phyloP scores from a whole-genome alignment of 305 asterid species.

The Fraxinus floribunda region DNA sequence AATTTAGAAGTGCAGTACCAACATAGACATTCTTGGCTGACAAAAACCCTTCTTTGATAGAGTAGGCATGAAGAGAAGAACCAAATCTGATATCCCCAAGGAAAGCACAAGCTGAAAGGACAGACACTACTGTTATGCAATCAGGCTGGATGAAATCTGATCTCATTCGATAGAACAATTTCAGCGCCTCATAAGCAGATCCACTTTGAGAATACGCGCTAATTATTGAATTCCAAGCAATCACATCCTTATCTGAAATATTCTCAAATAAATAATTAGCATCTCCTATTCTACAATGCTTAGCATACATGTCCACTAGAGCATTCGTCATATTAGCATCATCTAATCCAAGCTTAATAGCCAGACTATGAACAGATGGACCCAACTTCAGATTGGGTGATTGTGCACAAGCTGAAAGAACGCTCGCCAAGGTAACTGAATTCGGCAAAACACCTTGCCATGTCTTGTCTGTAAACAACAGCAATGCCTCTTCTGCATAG shows the following conservation, averaged over 20 bases:
- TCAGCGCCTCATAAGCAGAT: constrained; percentile 36
- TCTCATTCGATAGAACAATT: constrained; percentile 45
- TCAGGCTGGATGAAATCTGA: constrained; percentile 35
- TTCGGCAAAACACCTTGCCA: constrained; percentile 45
- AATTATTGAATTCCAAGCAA: constrained; percentile 58
- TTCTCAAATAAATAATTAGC: constrained; percentile 42
- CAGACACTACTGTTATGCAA: constrained; percentile 42
- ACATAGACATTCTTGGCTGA: constrained; percentile 35
- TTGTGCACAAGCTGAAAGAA: constrained; percentile 57
- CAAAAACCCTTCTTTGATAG: constrained; percentile 44
- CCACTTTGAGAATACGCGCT: constrained; percentile 43
- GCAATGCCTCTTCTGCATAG: constrained; percentile 45
- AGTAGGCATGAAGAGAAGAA: constrained; percentile 45
- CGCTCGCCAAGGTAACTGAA: constrained; percentile 44
- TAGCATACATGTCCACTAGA: constrained; percentile 57
- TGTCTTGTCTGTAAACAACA: constrained; percentile 46
- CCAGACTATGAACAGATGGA: constrained; percentile 44
- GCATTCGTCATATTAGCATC: constrained; percentile 48
- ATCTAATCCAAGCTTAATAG: constrained; percentile 46
- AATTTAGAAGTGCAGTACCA: constrained; percentile 52
- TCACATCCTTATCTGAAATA: constrained; percentile 41
- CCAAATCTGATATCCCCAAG: constrained; percentile 39
- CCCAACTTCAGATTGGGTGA: constrained; percentile 41
- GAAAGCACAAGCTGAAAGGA: constrained; percentile 49
- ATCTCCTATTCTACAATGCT: constrained; percentile 39